Evolutionary conservation across 306 rosid genomes (phyloP).

Genomic region (Glycine latifolia): DNA sequence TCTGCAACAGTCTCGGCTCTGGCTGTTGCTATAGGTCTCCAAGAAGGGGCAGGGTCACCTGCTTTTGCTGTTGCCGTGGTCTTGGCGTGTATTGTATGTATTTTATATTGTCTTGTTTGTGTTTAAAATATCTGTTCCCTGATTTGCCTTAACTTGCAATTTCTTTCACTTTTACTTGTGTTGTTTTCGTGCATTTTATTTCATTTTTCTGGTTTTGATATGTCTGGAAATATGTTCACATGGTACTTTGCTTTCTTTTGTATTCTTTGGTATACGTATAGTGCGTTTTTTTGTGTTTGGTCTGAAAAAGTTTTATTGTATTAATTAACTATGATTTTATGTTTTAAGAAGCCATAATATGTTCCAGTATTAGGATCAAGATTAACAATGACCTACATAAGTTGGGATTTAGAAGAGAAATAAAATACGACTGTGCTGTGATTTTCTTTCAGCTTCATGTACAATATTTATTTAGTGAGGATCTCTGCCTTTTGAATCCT

Average conservation of each 20-base stretch:
- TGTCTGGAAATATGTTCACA: background rate
- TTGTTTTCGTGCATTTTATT: background rate
- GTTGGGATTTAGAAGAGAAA: slow-evolving; percentile 3
- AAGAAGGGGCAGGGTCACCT: slow-evolving; percentile 78
- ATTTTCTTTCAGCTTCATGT: background rate
- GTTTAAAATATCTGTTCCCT: slow-evolving; percentile 3
- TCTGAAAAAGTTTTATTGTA: background rate
- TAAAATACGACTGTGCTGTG: background rate
- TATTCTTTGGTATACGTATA: no score
- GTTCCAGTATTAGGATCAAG: slow-evolving; percentile 2
- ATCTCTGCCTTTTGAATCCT: slow-evolving; percentile 13
- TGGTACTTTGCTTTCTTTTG: slow-evolving; percentile 3
- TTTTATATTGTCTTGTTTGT: slow-evolving; percentile 11
- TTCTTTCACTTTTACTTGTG: slow-evolving; percentile 23
- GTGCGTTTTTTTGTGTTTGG: slow-evolving; percentile 11
- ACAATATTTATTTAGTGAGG: slow-evolving; percentile 17
- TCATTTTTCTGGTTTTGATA: background rate
- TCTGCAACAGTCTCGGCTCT: slow-evolving; percentile 87
- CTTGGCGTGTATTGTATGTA: slow-evolving; percentile 82
- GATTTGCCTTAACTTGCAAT: slow-evolving; percentile 12
- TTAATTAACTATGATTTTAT: slow-evolving; percentile 8
- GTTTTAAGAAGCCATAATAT: slow-evolving; percentile 3
- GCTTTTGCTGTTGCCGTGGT: slow-evolving; percentile 80
- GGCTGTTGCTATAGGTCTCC: slow-evolving; percentile 71
- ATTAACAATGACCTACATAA: slow-evolving; percentile 22